Conservation (phyloP, 2,329 filamentous ascomycete genomes). For the Beauveria australis region DNA sequence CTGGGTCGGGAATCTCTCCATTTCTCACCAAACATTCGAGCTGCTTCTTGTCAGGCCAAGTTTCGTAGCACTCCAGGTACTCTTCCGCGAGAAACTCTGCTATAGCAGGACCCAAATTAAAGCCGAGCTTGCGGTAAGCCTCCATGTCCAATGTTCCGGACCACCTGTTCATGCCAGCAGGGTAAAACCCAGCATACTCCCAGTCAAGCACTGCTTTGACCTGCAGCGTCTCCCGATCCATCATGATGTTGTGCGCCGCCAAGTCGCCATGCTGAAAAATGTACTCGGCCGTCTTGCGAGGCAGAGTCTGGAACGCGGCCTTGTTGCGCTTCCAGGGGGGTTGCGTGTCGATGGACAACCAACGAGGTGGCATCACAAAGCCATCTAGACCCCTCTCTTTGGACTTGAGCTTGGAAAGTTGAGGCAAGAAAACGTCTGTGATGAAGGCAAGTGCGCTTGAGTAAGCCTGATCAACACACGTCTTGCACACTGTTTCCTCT, state of each 20-base stretch:
- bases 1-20: not conserved
- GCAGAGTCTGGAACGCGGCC: conserved; percentile 1
- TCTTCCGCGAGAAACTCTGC: conserved; percentile 9
- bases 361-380: conserved; percentile 14
- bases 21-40: not conserved
- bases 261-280: conserved; percentile 13
- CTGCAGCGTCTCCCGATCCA: conserved; percentile 10
- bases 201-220: conserved; percentile 13
- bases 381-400: conserved; percentile 10
- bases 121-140: not conserved
- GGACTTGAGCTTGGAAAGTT: conserved; percentile 10
- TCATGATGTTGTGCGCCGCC: conserved; percentile 11
- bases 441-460: conserved; percentile 10
- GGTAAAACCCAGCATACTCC: conserved; percentile 14
- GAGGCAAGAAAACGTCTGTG: conserved; percentile 7
- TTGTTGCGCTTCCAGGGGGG: conserved; percentile 10
- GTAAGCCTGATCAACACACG: conserved; percentile 8
- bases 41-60: not conserved
- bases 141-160: conserved; percentile 8
- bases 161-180: conserved; percentile 13
- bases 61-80: conserved; percentile 13
- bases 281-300: conserved; percentile 8
- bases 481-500: not conserved
- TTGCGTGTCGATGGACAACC: conserved; percentile 4
- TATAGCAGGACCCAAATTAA: conserved; percentile 1